Evolutionary conservation across 495 filamentous ascomycete species (phyloP), one percentile per base, ranked within the genome.

Genomic region (Neurospora sp.): DNA sequence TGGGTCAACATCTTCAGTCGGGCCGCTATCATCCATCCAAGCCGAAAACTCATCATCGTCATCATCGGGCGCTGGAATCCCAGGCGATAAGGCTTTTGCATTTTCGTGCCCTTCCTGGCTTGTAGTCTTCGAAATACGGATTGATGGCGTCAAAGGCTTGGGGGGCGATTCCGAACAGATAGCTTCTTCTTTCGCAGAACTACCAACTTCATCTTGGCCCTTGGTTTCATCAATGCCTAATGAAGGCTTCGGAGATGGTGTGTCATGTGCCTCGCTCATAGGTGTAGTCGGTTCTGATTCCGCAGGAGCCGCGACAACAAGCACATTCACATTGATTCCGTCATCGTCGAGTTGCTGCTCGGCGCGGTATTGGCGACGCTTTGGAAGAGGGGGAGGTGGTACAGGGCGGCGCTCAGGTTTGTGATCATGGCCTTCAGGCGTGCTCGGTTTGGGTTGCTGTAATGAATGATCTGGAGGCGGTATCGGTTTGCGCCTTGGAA

Each of bases 211-310:
- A 65, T 7, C 18, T 37, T 65, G 53, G 27, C 14, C 18, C 27
- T 35, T 18, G 40, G 78, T 79, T n/a, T 80, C 78, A 8, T 69
- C 75, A 73, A 83, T 82, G 53, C 85, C 84, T 2, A 82, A 83
- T 78, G 82, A 85, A 2, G 84, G 84, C 40, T 77, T 78, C n/a
- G 82, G 73, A 69, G 83, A 83, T 5, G 77, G 70, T 61, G 78
- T 76, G 22, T 46, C 77, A 65, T 71, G 72, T 20, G 72, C 76
- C 61, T 18, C 73, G 40, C 69, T 79, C 70, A 68, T 76, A 0
- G 88, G 88, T 9, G 87, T 88, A 20, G 85, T 85, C 7, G 88
- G 88, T 77, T 89, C 86, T 8, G 87, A 89, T 35, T 83, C 83
- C 5, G 79, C 79, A 6, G 89, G 89, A 4, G 89, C 89, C 42